These are phyloP conservation scores for Russula emetica DNA, from an alignment of 768 basidiomycete genomes.

Conservation along the genomic window DNA sequence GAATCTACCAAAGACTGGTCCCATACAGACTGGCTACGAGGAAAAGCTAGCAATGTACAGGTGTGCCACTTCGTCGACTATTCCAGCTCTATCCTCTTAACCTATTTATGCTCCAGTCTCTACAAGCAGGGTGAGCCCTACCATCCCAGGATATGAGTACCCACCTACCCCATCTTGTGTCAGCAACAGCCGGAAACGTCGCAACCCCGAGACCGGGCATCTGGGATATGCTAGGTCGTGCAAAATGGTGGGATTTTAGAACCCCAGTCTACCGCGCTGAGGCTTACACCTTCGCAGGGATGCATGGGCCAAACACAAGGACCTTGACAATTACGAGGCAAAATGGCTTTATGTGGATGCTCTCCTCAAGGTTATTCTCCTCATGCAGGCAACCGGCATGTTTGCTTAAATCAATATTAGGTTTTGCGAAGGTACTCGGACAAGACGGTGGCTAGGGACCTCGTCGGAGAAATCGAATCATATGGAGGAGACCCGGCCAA, in stretches of 20 bases:
- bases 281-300: slow-evolving; percentile 52
- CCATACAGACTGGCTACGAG: slow-evolving; percentile 93
- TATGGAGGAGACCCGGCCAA: slow-evolving; percentile 66
- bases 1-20: slow-evolving; percentile 85
- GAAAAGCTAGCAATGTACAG: slow-evolving; percentile 94
- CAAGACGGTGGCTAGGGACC: slow-evolving; percentile 68
- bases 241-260: slow-evolving; percentile 71
- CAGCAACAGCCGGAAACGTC: slow-evolving; percentile 90
- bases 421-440: slow-evolving; percentile 79
- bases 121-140: slow-evolving; percentile 79
- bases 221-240: slow-evolving; percentile 86
- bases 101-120: slow-evolving; percentile 45
- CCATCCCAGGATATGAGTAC: background rate
- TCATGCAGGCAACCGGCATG: background rate
- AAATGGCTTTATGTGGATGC: slow-evolving; percentile 89
- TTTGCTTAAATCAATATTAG: slow-evolving; percentile 36
- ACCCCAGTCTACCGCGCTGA: slow-evolving; percentile 18
- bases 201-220: slow-evolving; percentile 73
- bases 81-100: background rate
- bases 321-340: slow-evolving; percentile 71
- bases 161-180: slow-evolving; percentile 3
- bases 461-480: slow-evolving; percentile 73
- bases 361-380: slow-evolving; percentile 64
- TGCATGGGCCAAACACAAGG: slow-evolving; percentile 92
- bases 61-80: slow-evolving; percentile 34